A percentile compares a stretch with the other conserved stretches of the same genome.
Evolutionary conservation across 148 eudicot species (phyloP).

Genomic region (Persicaria tinctoria): DNA sequence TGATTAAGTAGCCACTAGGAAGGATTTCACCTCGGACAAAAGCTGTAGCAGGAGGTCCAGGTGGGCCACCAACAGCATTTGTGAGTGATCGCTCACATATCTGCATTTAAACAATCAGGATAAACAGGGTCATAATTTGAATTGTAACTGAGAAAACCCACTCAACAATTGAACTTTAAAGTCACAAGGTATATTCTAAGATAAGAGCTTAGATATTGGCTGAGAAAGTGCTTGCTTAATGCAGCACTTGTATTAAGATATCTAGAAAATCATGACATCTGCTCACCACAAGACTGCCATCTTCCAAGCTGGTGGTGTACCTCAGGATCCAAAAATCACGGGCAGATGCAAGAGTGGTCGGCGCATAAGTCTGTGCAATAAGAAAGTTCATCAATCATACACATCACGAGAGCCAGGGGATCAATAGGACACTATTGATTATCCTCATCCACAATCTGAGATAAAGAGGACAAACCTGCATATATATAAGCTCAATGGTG

Average conservation of each 20-base stretch:
- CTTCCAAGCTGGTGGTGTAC: slow-evolving; percentile 47
- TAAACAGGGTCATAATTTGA: background rate
- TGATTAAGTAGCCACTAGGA: slow-evolving; percentile 52
- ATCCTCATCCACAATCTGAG: background rate
- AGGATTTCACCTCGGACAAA: slow-evolving; percentile 57
- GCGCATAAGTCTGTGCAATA: slow-evolving; percentile 40
- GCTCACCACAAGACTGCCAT: slow-evolving; percentile 64
- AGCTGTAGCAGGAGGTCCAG: slow-evolving; percentile 37
- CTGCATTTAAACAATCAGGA: slow-evolving; percentile 25
- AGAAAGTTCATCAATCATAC: slow-evolving; percentile 11
- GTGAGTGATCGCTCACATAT: slow-evolving; percentile 56
- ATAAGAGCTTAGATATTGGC: background rate
- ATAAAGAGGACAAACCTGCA: slow-evolving; percentile 38
- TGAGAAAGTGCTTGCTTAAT: background rate
- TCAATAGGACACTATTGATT: background rate
- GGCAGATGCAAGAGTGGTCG: slow-evolving; percentile 55
- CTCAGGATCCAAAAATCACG: slow-evolving; percentile 69
- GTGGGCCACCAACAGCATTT: slow-evolving; percentile 43
- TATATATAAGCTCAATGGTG: slow-evolving; percentile 53
- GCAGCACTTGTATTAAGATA: background rate
- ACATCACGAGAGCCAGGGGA: background rate
- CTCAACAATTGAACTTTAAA: background rate
- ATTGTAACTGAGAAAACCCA: background rate
- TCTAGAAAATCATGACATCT: background rate
- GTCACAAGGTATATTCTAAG: background rate